Base-by-base conservation (phyloP, 164 flowering plant species). In the Vitis cinerea region DNA sequence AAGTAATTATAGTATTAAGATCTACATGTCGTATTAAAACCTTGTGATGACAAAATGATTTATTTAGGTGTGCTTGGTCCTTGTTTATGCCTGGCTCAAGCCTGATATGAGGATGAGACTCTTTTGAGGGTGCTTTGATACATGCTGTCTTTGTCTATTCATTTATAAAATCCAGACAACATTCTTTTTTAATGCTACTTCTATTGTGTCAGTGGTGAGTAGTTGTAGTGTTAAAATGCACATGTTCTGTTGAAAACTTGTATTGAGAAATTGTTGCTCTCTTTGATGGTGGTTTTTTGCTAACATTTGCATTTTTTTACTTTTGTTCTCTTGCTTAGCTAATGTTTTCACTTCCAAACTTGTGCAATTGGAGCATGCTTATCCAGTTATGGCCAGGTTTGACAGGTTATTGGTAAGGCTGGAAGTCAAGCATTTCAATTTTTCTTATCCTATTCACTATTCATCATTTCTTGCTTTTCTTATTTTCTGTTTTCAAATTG, bases 381-480 rank as follows among this genome's bases (percentile, higher is more conserved):
- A 79, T 76, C 87, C 84, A 63, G 72, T 78, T 67, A 54, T 70
- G 61, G 75, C 81, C 61, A 88, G 84, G 76, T 84, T 94, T 78
- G 83, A 85, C 53, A 83, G 89, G 80, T 75, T 92, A 74, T 56
- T 90, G 97, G 98, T 94, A 88, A 80, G 92, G 51, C 64, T 61
- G 27, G 27, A 29, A 52, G 19, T 8, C 47, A 11, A 37, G 59
- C 44, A 47, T 31, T 53, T 63, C 27, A 15, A 15, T 29, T 44
- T 23, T 15, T 10, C 53, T 59, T 30, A n/a, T 23, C 31, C 1
- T 67, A 23, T 53, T 51, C 3, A 19, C 51, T 19, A 2, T 57
- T 17, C 27, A 15, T 51, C n/a, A 31, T 51, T 37, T 55, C 10
- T 19, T 23, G 2, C 44, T 17, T 10, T 61, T 62, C 52, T 3